A percentile compares a stretch with the other conserved stretches of the same genome.
phyloP scores from a whole-genome alignment of 148 eudicot species.

The Silene uniflora region DNA sequence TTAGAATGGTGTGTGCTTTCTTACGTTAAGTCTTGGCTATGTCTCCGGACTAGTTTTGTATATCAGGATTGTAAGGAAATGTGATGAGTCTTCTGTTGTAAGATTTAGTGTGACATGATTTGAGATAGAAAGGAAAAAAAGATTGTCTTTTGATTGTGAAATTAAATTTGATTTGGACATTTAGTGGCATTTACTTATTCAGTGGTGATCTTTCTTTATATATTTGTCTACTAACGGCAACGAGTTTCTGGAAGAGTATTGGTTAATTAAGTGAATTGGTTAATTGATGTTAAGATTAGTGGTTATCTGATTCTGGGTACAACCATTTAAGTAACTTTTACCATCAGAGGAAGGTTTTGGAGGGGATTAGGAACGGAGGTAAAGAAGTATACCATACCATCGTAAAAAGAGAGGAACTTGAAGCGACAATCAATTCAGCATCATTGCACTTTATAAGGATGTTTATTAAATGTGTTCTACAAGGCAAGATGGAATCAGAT shows the following conservation, averaged over 20 bases:
- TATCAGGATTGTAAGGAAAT: background rate
- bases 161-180: constrained; percentile 4
- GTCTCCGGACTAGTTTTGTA: background rate
- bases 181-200: background rate
- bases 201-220: background rate
- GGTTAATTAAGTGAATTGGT: background rate
- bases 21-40: background rate
- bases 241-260: background rate
- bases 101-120: background rate
- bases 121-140: background rate
- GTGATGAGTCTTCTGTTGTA: background rate
- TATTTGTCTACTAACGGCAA: background rate
- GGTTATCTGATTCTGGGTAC: background rate
- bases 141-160: background rate
- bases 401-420: background rate
- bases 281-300: background rate
- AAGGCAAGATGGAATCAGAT: background rate
- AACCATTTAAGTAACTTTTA: background rate
- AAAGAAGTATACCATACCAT: background rate
- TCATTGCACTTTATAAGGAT: background rate
- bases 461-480: background rate
- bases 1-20: background rate
- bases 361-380: background rate
- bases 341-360: background rate
- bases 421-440: background rate